Percentiles rank a stretch among this genome's conserved stretches.
Conservation (phyloP, 352 stramenopile species). For the Globisporangium rhizosaccharum region DNA sequence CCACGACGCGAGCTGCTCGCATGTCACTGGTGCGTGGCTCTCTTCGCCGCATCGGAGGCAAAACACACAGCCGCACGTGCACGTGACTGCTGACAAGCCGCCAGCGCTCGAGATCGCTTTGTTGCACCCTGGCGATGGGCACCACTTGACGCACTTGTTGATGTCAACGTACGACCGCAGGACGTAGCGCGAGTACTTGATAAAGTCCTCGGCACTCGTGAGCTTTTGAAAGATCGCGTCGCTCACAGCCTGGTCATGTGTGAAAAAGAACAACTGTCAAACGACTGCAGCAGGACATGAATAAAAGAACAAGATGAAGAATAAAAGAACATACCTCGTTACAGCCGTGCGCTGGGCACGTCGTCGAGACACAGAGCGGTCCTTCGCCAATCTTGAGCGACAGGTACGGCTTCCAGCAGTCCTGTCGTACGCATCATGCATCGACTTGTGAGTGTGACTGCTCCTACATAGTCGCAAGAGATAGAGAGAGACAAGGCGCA, state of each 20-base stretch:
- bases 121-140: constrained; percentile 93
- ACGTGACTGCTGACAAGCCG: constrained; percentile 73
- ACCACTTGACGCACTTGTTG: constrained; percentile 96
- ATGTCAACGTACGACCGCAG: constrained; percentile 97
- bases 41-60: constrained; percentile 95
- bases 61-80: constrained; percentile 85
- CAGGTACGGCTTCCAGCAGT: constrained; percentile 85
- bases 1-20: constrained; percentile 92
- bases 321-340: constrained; percentile 65
- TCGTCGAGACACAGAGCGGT: constrained; percentile 90
- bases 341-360: constrained; percentile 94
- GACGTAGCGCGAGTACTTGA: constrained; percentile 90
- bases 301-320: neutral
- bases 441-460: too few relatives aligned
- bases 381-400: constrained; percentile 89
- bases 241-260: constrained; percentile 36
- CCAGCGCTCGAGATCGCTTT: constrained; percentile 89
- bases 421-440: constrained; percentile 17
- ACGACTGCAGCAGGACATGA: neutral
- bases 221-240: constrained; percentile 71
- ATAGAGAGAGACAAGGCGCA: neutral
- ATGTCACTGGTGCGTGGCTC: constrained; percentile 92
- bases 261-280: neutral
- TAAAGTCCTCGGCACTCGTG: constrained; percentile 62
- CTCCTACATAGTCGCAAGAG: neutral